Evolutionary conservation across 2,329 filamentous ascomycete species (phyloP).

Genomic region (Claviceps cyperi): DNA sequence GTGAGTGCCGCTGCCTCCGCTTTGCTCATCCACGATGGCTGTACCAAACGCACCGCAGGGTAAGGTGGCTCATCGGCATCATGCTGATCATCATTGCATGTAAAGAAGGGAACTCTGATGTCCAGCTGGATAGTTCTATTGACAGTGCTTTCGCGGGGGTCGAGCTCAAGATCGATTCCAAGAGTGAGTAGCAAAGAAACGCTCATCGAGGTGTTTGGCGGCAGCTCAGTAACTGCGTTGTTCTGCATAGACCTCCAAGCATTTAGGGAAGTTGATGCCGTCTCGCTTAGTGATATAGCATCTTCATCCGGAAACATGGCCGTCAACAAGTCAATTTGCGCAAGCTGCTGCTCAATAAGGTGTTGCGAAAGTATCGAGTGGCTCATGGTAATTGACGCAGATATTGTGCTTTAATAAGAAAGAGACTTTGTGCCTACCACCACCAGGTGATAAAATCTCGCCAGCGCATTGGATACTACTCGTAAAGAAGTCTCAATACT

Average conservation of each 20-base stretch:
- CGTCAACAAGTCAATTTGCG: slow-evolving; percentile 34
- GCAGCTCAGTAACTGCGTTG: slow-evolving; percentile 13
- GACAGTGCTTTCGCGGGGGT: background rate
- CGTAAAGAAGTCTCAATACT: too few species aligned
- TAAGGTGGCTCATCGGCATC: slow-evolving; percentile 14
- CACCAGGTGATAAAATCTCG: too few species aligned
- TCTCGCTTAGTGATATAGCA: slow-evolving; percentile 16
- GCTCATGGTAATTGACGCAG: background rate
- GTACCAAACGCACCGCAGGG: slow-evolving; percentile 24
- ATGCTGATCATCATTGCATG: background rate
- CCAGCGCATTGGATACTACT: too few species aligned
- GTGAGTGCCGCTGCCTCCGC: slow-evolving; percentile 26
- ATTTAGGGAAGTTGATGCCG: slow-evolving; percentile 2
- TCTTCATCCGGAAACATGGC: slow-evolving; percentile 34
- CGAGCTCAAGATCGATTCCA: slow-evolving; percentile 13
- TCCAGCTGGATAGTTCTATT: slow-evolving; percentile 17
- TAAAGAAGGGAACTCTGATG: slow-evolving; percentile 22
- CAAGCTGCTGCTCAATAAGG: slow-evolving; percentile 31
- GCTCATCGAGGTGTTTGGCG: slow-evolving; percentile 1
- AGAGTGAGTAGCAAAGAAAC: slow-evolving; percentile 16
- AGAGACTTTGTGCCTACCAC: background rate
- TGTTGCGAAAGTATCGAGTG: slow-evolving; percentile 23
- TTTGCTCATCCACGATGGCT: slow-evolving; percentile 38
- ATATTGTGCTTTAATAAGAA: background rate
- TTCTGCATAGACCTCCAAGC: slow-evolving; percentile 6